Evolutionary conservation across 441 rosid genomes (phyloP), one percentile per base, ranked within the genome.

Genomic region (Euphorbia schlechtendalii): DNA sequence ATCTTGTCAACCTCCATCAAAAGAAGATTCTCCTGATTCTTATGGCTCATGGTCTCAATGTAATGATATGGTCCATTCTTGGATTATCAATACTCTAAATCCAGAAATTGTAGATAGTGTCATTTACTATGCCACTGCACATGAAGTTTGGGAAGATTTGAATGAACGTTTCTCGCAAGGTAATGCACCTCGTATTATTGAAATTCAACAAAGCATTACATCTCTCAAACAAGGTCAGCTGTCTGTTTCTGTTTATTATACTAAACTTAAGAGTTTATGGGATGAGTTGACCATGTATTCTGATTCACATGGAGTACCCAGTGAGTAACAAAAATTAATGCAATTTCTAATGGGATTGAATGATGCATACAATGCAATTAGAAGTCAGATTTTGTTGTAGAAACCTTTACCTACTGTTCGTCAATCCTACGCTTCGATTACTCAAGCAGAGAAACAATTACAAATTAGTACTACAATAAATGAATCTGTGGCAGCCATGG

Each of bases 311-410:
- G 18, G 45, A 30, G 4, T 53, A 66, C 63, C 41, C 27, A 3
- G 14, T 12, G 63, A 66, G 6, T 32, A 57, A 8, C 48, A 57
- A 18, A 66, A 66, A 34, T 34, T 64, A 8, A 64, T 64, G 68
- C 49, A 64, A 25, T 64, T 64, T 27, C n/a, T 64, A 8, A 56
- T 51, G 36, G 52, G 65, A n/a, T 68, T 68, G 40, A 61, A 68
- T 38, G 71, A 68, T 22, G 22, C 53, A 25, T 68, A 68, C 14
- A 30, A 8, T 32, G 58, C 17, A 0, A 58, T 67, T 59, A 40
- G 48, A 13, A 43, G 48, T 43, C 48, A 43, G 9, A 43, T 43
- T 43, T 43, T 43, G 48, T 9, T 43, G 48, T 4, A 43, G 48
- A 43, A 43, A 43, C 48, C 48, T 43, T 43, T 43, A 13, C 48